Percentiles rank a stretch among this genome's conserved stretches.
phyloP scores from a whole-genome alignment of 139 green algal genomes.

The Chlamydomonas incerta region DNA sequence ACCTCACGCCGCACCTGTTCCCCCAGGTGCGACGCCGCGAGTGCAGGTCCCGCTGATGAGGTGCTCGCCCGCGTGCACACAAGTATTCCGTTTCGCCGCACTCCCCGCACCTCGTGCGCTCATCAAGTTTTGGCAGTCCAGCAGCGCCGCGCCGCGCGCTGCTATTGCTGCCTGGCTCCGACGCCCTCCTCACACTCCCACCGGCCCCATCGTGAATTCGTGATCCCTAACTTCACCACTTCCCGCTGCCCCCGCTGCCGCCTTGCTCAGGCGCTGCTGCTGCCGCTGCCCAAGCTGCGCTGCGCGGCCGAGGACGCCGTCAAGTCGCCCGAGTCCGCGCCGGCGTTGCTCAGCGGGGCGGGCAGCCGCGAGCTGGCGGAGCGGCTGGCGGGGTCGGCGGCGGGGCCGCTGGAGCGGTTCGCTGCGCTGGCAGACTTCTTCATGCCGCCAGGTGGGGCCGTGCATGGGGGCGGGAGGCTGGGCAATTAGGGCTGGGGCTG shows the following conservation, averaged over 20 bases:
- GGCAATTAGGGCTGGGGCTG: neutral
- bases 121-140: too few species aligned
- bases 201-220: too few species aligned
- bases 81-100: too few species aligned
- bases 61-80: too few species aligned
- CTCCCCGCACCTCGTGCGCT: too few species aligned
- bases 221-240: too few species aligned
- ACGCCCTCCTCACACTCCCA: too few species aligned
- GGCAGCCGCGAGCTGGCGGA: constrained; percentile 13
- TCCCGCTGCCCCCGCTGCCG: neutral
- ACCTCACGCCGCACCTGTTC: constrained; percentile 45
- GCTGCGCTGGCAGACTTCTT: constrained; percentile 20
- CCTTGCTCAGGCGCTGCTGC: constrained; percentile 11
- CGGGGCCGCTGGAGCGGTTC: constrained; percentile 3
- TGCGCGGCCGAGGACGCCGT: neutral
- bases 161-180: too few species aligned
- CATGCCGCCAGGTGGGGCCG: constrained; percentile 15
- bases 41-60: too few species aligned
- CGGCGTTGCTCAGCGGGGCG: neutral
- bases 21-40: neutral
- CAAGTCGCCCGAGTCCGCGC: neutral
- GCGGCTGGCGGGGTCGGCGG: neutral
- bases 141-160: too few species aligned
- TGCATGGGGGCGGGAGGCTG: neutral
- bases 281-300: neutral